Conservation (phyloP, 805 yeast genomes). For the Suhomyces emberorum region DNA sequence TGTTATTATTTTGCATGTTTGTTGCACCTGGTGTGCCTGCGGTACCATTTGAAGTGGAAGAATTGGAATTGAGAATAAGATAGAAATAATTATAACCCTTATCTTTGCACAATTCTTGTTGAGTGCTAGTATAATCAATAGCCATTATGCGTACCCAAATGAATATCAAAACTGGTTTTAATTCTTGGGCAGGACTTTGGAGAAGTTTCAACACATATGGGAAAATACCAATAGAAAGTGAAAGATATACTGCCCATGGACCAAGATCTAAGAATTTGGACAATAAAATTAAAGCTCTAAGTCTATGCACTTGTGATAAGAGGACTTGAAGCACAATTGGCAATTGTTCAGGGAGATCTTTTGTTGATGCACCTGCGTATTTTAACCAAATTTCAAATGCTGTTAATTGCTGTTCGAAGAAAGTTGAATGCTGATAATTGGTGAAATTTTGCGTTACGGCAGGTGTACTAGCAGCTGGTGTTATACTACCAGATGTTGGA, state of each 20-base stretch:
- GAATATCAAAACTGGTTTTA: conserved; percentile 89
- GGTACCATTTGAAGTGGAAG: conserved; percentile 21
- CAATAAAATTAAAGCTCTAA: conserved; percentile 79
- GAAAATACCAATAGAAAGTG: conserved; percentile 90
- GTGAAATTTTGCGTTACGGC: conserved; percentile 20
- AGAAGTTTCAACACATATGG: conserved; percentile 88
- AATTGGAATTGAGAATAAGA: conserved; percentile 58
- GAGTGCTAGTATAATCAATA: conserved; percentile 85
- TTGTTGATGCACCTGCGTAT: conserved; percentile 74
- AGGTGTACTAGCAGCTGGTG: conserved; percentile 6
- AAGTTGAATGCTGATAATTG: conserved; percentile 84
- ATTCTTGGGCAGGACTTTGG: conserved; percentile 93
- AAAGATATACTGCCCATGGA: conserved; percentile 95
- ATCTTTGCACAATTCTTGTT: conserved; percentile 87
- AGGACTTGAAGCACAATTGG: conserved; percentile 92
- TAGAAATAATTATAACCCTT: conserved; percentile 87
- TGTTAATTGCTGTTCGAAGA: conserved; percentile 92
- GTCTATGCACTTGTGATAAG: conserved; percentile 88
- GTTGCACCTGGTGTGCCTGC: conserved; percentile 17
- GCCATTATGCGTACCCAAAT: conserved; percentile 99
- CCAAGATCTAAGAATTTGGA: conserved; percentile 90
- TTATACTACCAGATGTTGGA: background rate
- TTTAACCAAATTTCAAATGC: conserved; percentile 97
- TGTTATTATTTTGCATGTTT: conserved; percentile 10
- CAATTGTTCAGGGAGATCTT: conserved; percentile 89